Percentiles rank a stretch among this genome's conserved stretches.
These are phyloP conservation scores for Pelargonium myrrhifolium DNA, from an alignment of 441 rosid genomes.

Conservation along the genomic window DNA sequence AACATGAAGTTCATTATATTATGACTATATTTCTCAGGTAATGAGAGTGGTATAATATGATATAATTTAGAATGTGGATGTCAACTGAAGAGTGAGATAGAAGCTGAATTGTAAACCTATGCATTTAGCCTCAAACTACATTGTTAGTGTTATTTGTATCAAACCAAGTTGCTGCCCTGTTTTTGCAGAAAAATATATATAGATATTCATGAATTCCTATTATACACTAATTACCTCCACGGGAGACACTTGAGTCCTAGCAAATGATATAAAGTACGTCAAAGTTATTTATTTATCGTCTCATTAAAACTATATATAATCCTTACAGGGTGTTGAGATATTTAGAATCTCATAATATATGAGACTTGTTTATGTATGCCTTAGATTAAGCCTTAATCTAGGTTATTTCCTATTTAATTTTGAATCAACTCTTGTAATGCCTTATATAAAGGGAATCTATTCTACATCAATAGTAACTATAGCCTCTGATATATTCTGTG, in stretches of 20 bases:
- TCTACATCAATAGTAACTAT: neutral
- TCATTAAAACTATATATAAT: neutral
- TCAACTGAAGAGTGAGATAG: neutral
- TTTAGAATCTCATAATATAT: no score
- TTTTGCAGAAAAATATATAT: neutral
- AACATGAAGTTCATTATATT: neutral
- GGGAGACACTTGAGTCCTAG: neutral
- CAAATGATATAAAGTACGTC: neutral
- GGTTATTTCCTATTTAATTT: neutral
- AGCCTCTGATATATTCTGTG: conserved; percentile 13
- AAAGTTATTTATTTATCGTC: neutral
- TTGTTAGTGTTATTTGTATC: neutral
- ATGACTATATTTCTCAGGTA: neutral
- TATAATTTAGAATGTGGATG: neutral
- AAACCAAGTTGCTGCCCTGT: neutral
- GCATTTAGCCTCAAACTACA: neutral
- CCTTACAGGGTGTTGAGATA: conserved; percentile 40
- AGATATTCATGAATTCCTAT: neutral
- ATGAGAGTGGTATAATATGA: no score
- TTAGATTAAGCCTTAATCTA: no score
- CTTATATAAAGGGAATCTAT: neutral
- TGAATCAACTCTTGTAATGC: conserved; percentile 3
- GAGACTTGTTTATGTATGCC: no score
- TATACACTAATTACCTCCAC: neutral
- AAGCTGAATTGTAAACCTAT: neutral